Evolutionary conservation across 495 filamentous ascomycete species (phyloP).

Genomic region (Penicillium odoratum): DNA sequence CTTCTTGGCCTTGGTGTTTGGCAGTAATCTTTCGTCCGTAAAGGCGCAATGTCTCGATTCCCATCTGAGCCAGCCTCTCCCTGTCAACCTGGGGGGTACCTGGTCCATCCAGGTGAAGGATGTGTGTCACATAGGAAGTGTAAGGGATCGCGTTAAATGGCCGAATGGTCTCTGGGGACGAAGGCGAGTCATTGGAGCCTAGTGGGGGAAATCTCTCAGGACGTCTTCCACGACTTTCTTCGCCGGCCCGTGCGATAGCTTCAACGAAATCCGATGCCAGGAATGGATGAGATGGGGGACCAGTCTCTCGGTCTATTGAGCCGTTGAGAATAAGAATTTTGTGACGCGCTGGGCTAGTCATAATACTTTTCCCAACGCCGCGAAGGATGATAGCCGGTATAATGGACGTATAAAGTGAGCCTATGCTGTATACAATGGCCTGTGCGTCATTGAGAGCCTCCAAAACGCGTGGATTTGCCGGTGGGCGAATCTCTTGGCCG

Average conservation of each 20-base stretch:
- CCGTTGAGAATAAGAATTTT: conserved; percentile 90
- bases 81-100: conserved; percentile 71
- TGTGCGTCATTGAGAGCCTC: conserved; percentile 60
- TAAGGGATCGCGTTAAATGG: conserved; percentile 29
- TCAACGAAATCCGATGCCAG: conserved; percentile 74
- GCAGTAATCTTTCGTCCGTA: conserved; percentile 65
- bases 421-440: conserved; percentile 85
- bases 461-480: conserved; percentile 77
- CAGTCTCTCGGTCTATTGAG: conserved; percentile 81
- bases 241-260: conserved; percentile 67
- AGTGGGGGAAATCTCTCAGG: conserved; percentile 7
- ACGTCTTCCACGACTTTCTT: conserved; percentile 44
- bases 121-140: conserved; percentile 74
- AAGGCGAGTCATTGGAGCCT: conserved; percentile 2
- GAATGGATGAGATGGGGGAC: conserved; percentile 58
- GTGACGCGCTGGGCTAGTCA: conserved; percentile 49
- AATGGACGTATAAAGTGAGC: conserved; percentile 80
- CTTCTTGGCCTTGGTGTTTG: conserved; percentile 27
- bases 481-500: conserved; percentile 81
- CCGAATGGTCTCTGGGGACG: conserved; percentile 16
- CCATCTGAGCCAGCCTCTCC: conserved; percentile 59
- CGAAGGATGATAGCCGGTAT: conserved; percentile 61
- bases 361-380: conserved; percentile 43
- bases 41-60: conserved; percentile 73
- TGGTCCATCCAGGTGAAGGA: conserved; percentile 75